These are phyloP conservation scores for Arthrobotrys sphaeroides DNA, from an alignment of 2,329 filamentous ascomycete species.

Conservation along the genomic window DNA sequence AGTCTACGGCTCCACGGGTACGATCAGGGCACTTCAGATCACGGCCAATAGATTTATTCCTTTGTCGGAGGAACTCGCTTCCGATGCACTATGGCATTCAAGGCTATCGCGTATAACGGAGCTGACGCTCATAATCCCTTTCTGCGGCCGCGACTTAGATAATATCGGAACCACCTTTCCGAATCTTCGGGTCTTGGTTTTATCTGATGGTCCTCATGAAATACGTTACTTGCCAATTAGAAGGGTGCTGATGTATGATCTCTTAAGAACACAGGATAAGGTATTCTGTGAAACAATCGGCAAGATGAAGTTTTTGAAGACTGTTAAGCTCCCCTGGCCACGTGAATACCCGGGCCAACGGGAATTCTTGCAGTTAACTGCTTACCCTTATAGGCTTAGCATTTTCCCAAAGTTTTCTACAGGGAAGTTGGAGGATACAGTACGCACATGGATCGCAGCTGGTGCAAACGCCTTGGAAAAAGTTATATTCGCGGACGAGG, in stretches of 20 bases:
- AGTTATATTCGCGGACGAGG: neutral
- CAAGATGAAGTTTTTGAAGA: neutral
- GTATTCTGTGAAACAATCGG: neutral
- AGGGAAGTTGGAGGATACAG: neutral
- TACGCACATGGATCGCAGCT: neutral
- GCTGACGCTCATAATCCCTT: neutral
- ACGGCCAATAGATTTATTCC: neutral
- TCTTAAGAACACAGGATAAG: neutral
- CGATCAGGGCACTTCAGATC: neutral
- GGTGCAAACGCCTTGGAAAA: neutral
- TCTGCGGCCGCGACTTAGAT: neutral
- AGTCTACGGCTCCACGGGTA: neutral
- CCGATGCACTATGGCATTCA: neutral
- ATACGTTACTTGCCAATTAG: no score
- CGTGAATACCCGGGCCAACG: neutral
- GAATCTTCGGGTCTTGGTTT: neutral
- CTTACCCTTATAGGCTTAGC: no score
- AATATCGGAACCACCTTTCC: neutral
- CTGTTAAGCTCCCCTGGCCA: neutral
- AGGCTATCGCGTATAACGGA: neutral
- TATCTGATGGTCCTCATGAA: neutral
- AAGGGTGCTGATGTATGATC: neutral
- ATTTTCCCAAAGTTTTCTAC: no score
- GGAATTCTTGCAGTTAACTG: no score
- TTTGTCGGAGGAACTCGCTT: no score